These are phyloP conservation scores for Drechslerella dactyloides DNA, from an alignment of 2,329 filamentous ascomycete genomes.

Conservation along the genomic window DNA sequence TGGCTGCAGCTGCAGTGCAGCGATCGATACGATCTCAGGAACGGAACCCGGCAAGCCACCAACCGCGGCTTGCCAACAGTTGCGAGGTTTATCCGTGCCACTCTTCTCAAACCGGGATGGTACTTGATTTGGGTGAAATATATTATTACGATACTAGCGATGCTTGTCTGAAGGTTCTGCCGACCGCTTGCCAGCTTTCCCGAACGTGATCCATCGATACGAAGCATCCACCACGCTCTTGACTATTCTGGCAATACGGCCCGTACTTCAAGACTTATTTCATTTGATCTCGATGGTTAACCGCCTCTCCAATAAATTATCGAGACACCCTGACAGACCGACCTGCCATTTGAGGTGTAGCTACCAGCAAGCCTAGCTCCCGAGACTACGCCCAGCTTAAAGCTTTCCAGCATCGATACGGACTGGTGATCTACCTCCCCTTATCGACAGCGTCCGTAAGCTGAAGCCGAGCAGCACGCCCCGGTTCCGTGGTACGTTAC, in stretches of 20 bases:
- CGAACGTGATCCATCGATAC: not conserved
- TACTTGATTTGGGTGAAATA: not conserved
- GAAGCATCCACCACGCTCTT: not conserved
- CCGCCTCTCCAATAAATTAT: no score
- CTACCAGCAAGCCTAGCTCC: not conserved
- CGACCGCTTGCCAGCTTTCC: not conserved
- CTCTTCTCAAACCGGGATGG: not conserved
- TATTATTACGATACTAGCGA: not conserved
- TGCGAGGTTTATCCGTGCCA: no score
- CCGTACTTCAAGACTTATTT: no score
- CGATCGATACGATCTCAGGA: not conserved
- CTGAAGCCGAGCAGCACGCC: no score
- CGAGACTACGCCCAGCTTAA: not conserved
- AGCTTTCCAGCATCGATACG: not conserved
- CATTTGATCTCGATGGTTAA: no score
- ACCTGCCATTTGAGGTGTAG: not conserved
- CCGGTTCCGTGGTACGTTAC: no score
- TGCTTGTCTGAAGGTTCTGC: not conserved
- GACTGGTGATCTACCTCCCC: not conserved
- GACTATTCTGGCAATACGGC: no score
- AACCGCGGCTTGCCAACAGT: no score
- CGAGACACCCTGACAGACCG: no score
- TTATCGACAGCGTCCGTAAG: no score
- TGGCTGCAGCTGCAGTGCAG: not conserved
- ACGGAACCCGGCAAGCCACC: not conserved